Evolutionary conservation across 2,329 filamentous ascomycete genomes (phyloP).

Genomic region (Diplodia sapinea): DNA sequence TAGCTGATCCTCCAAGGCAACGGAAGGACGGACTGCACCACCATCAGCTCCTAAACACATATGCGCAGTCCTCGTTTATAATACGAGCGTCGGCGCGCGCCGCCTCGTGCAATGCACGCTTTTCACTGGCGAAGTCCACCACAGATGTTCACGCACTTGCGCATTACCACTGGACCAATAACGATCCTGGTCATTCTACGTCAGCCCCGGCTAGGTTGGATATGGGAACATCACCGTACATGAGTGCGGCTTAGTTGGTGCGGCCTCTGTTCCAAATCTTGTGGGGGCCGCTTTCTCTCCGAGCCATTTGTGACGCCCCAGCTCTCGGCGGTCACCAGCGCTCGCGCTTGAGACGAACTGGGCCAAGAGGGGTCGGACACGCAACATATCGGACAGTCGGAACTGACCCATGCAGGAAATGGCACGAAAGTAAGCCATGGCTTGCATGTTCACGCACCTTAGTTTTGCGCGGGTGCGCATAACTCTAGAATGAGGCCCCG

Average conservation of each 20-base stretch:
- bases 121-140: not conserved
- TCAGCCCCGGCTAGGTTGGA: not conserved
- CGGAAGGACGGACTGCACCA: not conserved
- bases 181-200: not conserved
- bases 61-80: not conserved
- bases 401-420: not conserved
- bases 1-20: not conserved
- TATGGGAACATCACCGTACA: not conserved
- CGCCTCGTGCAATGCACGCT: not conserved
- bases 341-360: not conserved
- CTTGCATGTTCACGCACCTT: not conserved
- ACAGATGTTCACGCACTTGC: not conserved
- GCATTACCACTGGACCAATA: not conserved
- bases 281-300: not conserved
- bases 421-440: not conserved
- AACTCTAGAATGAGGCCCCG: not conserved
- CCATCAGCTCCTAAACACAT: not conserved
- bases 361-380: not conserved
- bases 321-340: not conserved
- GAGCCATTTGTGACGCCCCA: not conserved
- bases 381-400: not conserved
- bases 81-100: not conserved
- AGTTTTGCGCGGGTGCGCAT: slow-evolving; percentile 15
- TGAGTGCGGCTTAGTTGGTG: not conserved
- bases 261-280: not conserved